Evolutionary conservation across 2,329 filamentous ascomycete species (phyloP).

Genomic region (Phoma sp.): DNA sequence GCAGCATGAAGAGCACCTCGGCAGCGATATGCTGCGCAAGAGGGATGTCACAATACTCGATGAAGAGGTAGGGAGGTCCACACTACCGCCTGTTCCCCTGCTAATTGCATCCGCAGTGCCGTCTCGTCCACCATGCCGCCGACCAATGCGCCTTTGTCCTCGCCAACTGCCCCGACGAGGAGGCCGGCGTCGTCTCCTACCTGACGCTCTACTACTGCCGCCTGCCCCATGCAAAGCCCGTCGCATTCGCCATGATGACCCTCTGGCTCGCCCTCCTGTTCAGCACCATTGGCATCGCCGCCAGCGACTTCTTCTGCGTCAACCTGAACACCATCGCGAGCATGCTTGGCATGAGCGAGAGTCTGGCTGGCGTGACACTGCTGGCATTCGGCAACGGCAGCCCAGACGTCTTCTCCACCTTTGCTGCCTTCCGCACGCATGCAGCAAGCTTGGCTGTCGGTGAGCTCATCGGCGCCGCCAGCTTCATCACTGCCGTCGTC

Average conservation of each 20-base stretch:
- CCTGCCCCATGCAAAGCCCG: slow-evolving; percentile 69
- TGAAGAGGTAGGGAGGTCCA: slow-evolving; percentile 40
- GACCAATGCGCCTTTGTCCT: slow-evolving; percentile 90
- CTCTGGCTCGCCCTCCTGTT: slow-evolving; percentile 90
- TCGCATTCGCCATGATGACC: slow-evolving; percentile 81
- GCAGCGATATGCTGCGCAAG: slow-evolving; percentile 16
- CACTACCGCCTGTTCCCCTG: not conserved
- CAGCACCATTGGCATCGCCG: slow-evolving; percentile 95
- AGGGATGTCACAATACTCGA: slow-evolving; percentile 37
- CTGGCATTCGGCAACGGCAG: slow-evolving; percentile 97
- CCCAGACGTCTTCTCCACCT: slow-evolving; percentile 97
- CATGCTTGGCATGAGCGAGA: slow-evolving; percentile 92
- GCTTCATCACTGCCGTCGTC: slow-evolving; percentile 96
- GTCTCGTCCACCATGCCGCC: slow-evolving; percentile 73
- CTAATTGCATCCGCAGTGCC: slow-evolving; percentile 64
- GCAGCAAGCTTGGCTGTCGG: slow-evolving; percentile 97
- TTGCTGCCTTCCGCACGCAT: slow-evolving; percentile 96
- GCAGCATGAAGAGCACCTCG: slow-evolving; percentile 5
- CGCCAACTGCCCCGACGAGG: slow-evolving; percentile 83
- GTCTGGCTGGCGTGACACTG: slow-evolving; percentile 94
- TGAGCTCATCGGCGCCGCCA: slow-evolving; percentile 91
- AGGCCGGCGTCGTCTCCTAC: slow-evolving; percentile 89
- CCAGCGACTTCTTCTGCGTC: slow-evolving; percentile 97
- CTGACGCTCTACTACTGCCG: slow-evolving; percentile 90
- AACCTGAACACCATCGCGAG: slow-evolving; percentile 92